Evolutionary conservation across 495 filamentous ascomycete genomes (phyloP).

Genomic region (Lophium mytilinum): DNA sequence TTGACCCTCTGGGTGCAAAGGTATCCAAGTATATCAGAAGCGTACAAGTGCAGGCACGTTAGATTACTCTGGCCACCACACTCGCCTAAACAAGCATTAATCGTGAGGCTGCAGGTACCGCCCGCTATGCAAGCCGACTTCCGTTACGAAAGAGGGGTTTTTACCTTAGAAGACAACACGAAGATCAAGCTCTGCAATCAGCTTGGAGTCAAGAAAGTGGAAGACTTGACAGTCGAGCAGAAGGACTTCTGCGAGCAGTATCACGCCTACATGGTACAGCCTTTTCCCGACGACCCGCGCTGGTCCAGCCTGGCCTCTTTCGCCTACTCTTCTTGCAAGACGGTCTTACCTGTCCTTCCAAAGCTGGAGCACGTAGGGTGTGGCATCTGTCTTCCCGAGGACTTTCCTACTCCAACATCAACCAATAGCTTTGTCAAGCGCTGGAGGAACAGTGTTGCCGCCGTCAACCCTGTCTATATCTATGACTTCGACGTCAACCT

Average conservation of each 20-base stretch:
- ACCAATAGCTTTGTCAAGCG: conserved; percentile 6
- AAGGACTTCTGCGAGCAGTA: conserved; percentile 1
- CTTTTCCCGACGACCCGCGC: conserved; percentile 2
- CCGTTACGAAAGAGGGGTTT: neutral
- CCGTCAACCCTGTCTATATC: neutral
- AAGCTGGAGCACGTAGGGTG: conserved; percentile 4
- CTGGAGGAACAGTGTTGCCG: neutral
- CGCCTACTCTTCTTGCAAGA: neutral
- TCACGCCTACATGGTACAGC: conserved; percentile 6
- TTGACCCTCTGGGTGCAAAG: neutral
- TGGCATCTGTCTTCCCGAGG: conserved; percentile 3
- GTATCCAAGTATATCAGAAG: conserved; percentile 9
- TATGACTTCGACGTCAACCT: conserved; percentile 6
- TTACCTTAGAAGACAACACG: conserved; percentile 1
- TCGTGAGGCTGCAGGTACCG: conserved; percentile 4
- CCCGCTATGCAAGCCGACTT: conserved; percentile 14
- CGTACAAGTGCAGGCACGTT: conserved; percentile 8
- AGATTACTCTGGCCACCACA: neutral
- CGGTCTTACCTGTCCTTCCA: conserved; percentile 1
- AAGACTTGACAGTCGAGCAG: neutral
- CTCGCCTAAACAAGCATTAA: neutral
- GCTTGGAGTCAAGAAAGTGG: neutral
- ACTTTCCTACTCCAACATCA: conserved; percentile 3
- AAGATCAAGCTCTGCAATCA: neutral
- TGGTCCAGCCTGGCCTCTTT: neutral